Conservation (phyloP, 768 basidiomycete genomes). For the Goffeauzyma gilvescens region DNA sequence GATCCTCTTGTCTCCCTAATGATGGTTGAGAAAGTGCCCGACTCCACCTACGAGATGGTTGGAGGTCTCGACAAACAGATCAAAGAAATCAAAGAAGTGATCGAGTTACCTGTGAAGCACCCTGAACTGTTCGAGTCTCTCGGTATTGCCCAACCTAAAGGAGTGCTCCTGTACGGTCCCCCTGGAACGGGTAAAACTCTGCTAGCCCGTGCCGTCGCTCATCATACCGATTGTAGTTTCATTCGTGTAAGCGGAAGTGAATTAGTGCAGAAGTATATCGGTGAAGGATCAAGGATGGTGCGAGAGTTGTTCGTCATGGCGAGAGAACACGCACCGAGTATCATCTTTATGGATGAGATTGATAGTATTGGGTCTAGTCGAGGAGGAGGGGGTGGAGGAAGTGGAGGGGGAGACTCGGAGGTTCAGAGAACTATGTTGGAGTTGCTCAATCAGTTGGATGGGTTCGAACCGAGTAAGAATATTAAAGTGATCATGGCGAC, state of each 20-base stretch:
- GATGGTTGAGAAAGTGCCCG: conserved; percentile 99
- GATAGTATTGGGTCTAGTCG: conserved; percentile 89
- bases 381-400: conserved; percentile 55
- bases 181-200: conserved; percentile 94
- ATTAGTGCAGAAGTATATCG: conserved; percentile 94
- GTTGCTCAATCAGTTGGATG: conserved; percentile 69
- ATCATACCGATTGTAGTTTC: conserved; percentile 95
- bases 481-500: conserved; percentile 57
- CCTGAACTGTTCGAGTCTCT: conserved; percentile 90
- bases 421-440: conserved; percentile 84
- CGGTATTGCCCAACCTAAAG: conserved; percentile 93
- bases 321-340: conserved; percentile 85
- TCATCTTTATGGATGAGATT: conserved; percentile 99
- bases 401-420: conserved; percentile 63
- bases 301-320: conserved; percentile 98
- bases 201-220: conserved; percentile 83
- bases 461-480: conserved; percentile 66
- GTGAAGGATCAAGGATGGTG: conserved; percentile 90
- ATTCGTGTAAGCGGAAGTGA: conserved; percentile 88
- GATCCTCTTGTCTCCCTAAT: conserved; percentile 95
- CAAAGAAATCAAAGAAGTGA: conserved; percentile 98
- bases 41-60: conserved; percentile 99
- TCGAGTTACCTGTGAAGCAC: conserved; percentile 91
- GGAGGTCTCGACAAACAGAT: conserved; percentile 95
- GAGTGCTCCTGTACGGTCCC: conserved; percentile 84